Percentiles rank a stretch among this genome's conserved stretches.
These are phyloP conservation scores for Sphagnurus paluster DNA, from an alignment of 1,284 basidiomycete genomes.

Conservation along the genomic window DNA sequence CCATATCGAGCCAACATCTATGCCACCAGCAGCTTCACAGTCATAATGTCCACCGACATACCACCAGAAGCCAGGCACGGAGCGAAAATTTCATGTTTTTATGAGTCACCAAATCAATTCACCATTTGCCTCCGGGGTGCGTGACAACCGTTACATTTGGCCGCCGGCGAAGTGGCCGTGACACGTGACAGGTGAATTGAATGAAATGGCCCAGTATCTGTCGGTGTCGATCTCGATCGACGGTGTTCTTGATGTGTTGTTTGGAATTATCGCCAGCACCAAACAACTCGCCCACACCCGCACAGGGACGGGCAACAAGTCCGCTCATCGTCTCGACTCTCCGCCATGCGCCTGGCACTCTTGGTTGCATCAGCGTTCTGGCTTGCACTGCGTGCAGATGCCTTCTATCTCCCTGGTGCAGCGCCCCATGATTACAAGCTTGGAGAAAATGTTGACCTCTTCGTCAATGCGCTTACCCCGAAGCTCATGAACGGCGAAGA, in stretches of 20 bases:
- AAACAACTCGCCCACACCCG: slow-evolving; percentile 6
- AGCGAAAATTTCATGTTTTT: too few species aligned
- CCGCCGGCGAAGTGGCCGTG: too few species aligned
- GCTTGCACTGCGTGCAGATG: slow-evolving; percentile 25
- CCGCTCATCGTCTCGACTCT: slow-evolving; percentile 2
- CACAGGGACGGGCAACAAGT: neutral
- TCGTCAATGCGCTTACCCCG: slow-evolving; percentile 86
- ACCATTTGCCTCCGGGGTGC: too few species aligned
- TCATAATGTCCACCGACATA: too few species aligned
- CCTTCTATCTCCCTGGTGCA: slow-evolving; percentile 59
- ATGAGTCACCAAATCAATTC: too few species aligned
- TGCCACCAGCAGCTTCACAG: too few species aligned
- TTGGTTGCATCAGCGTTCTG: slow-evolving; percentile 16
- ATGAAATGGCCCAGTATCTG: too few species aligned
- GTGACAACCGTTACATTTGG: too few species aligned
- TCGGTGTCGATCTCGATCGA: slow-evolving; percentile 8
- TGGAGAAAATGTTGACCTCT: slow-evolving; percentile 75
- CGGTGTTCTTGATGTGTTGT: slow-evolving; percentile 2
- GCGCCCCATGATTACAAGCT: slow-evolving; percentile 77
- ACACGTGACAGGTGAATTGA: too few species aligned
- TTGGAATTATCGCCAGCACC: neutral
- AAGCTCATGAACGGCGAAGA: slow-evolving; percentile 72
- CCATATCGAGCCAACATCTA: too few species aligned
- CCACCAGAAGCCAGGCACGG: too few species aligned
- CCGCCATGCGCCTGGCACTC: slow-evolving; percentile 22